Evolutionary conservation across 805 yeast species (phyloP).

Genomic region (Candida rishiriensis): DNA sequence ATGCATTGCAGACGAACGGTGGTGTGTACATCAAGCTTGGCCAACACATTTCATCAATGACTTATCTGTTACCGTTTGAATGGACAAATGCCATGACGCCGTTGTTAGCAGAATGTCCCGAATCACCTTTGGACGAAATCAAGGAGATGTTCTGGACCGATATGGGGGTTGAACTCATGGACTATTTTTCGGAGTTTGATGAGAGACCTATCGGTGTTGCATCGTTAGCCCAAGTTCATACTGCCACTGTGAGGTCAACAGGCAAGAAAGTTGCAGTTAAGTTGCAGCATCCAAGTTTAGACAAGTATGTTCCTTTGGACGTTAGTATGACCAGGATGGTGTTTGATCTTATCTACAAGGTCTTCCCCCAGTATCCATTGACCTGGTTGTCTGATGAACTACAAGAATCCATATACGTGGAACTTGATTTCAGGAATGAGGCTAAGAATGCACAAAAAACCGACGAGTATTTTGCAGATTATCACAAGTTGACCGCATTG

Average conservation of each 20-base stretch:
- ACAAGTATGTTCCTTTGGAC: slow-evolving; percentile 88
- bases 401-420: slow-evolving; percentile 82
- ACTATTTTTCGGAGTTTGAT: slow-evolving; percentile 63
- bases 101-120: slow-evolving; percentile 86
- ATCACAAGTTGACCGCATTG: slow-evolving; percentile 62
- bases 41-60: slow-evolving; percentile 89
- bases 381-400: slow-evolving; percentile 96
- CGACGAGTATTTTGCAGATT: slow-evolving; percentile 55
- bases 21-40: slow-evolving; percentile 94
- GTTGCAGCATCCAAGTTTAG: slow-evolving; percentile 85
- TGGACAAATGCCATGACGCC: slow-evolving; percentile 97
- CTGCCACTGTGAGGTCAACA: slow-evolving; percentile 53
- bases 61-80: slow-evolving; percentile 83
- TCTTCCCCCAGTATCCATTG: slow-evolving; percentile 91
- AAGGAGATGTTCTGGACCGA: slow-evolving; percentile 63
- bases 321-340: slow-evolving; percentile 72
- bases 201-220: slow-evolving; percentile 89
- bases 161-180: slow-evolving; percentile 54
- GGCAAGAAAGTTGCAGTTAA: slow-evolving; percentile 84
- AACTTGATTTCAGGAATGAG: slow-evolving; percentile 82
- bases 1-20: slow-evolving; percentile 80
- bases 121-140: slow-evolving; percentile 67
- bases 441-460: slow-evolving; percentile 79
- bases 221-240: slow-evolving; percentile 92
- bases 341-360: slow-evolving; percentile 64